Evolutionary conservation across 2,329 filamentous ascomycete genomes (phyloP).

Genomic region (Sarocladium kiliense): DNA sequence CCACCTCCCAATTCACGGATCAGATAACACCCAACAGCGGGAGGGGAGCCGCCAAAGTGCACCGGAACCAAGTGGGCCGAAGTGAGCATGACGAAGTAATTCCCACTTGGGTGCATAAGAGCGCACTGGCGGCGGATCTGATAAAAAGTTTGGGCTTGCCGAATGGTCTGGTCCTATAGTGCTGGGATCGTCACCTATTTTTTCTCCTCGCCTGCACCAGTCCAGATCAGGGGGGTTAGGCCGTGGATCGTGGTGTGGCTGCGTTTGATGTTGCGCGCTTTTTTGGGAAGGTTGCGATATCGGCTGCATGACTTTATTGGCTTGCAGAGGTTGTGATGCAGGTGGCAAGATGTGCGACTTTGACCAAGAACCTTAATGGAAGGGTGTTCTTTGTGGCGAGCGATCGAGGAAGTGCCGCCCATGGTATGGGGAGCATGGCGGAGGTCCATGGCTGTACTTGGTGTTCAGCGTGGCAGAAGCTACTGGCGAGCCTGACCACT

Average conservation of each 20-base stretch:
- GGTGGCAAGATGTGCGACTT: background rate
- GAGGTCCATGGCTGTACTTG: no score
- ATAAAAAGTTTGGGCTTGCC: background rate
- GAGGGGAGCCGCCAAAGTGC: background rate
- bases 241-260: background rate
- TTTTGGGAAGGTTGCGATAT: background rate
- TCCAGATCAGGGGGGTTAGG: background rate
- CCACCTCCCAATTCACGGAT: background rate
- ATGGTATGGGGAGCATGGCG: no score
- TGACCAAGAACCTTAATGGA: background rate
- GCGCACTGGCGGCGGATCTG: background rate
- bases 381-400: no score
- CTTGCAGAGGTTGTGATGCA: background rate
- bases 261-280: background rate
- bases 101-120: background rate
- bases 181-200: constrained; percentile 3
- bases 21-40: constrained; percentile 8
- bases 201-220: background rate
- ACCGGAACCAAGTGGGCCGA: constrained; percentile 3
- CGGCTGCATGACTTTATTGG: background rate
- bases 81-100: background rate
- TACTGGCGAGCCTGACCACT: no score
- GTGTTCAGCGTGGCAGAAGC: no score
- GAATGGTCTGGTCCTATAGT: background rate
- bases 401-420: no score